These are phyloP conservation scores for Cryphonectria radicalis DNA, from an alignment of 2,329 filamentous ascomycete genomes.

Conservation along the genomic window DNA sequence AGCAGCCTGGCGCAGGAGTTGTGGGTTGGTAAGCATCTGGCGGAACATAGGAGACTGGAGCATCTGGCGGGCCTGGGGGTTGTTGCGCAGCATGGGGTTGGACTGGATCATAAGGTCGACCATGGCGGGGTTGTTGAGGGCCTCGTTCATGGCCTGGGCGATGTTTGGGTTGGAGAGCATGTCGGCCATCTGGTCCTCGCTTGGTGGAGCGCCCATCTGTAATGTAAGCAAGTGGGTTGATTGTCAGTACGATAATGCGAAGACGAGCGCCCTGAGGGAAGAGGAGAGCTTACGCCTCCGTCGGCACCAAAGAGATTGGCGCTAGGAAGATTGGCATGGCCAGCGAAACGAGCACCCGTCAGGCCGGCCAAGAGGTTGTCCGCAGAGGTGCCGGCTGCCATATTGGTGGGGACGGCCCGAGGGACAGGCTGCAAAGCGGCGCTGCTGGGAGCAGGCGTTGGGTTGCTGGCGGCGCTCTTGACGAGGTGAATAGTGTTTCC, in stretches of 20 bases:
- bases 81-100: conserved; percentile 79
- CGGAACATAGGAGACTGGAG: conserved; percentile 88
- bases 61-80: conserved; percentile 80
- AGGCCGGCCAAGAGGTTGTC: conserved; percentile 90
- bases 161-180: conserved; percentile 64
- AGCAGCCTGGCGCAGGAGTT: conserved; percentile 79
- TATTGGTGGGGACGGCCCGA: conserved; percentile 72
- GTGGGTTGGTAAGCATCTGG: conserved; percentile 90
- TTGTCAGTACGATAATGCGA: conserved; percentile 31
- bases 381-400: conserved; percentile 74
- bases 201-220: conserved; percentile 87
- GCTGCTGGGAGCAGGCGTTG: conserved; percentile 48
- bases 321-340: conserved; percentile 85
- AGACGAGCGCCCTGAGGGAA: neutral
- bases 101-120: conserved; percentile 93
- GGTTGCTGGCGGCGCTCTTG: conserved; percentile 91
- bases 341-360: conserved; percentile 92
- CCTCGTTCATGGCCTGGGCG: conserved; percentile 40
- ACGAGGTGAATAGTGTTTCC: conserved; percentile 96
- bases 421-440: conserved; percentile 52
- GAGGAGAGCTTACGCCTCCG: conserved; percentile 73
- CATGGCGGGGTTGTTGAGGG: conserved; percentile 91
- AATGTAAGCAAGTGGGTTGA: conserved; percentile 44
- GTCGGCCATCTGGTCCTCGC: conserved; percentile 77
- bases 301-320: conserved; percentile 91